Evolutionary conservation across 768 basidiomycete genomes (phyloP).

Genomic region (Amanita polypyramis): DNA sequence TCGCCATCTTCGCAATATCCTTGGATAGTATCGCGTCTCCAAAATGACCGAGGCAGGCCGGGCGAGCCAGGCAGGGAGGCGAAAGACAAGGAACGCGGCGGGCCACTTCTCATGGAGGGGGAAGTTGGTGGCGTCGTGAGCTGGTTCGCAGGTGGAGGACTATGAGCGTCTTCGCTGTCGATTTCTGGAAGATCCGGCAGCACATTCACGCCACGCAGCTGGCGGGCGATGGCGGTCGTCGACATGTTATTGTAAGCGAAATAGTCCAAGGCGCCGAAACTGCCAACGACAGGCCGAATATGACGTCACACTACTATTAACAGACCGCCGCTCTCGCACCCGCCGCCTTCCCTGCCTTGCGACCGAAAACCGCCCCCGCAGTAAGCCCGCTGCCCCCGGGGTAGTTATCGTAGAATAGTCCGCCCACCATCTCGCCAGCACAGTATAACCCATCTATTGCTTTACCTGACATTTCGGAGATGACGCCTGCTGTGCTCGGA

Average conservation of each 20-base stretch:
- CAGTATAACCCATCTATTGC: conserved; percentile 49
- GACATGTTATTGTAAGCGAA: neutral
- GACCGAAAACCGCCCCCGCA: conserved; percentile 56
- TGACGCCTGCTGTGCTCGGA: conserved; percentile 39
- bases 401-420: conserved; percentile 54
- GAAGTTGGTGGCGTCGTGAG: conserved; percentile 27
- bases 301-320: conserved; percentile 12
- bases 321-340: conserved; percentile 15
- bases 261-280: too few relatives aligned
- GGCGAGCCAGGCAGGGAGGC: conserved; percentile 40
- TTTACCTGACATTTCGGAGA: conserved; percentile 28
- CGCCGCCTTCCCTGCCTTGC: conserved; percentile 40
- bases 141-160: neutral
- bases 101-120: conserved; percentile 60
- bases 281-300: too few relatives aligned
- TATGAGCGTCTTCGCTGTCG: too few relatives aligned
- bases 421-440: conserved; percentile 61
- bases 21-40: conserved; percentile 16
- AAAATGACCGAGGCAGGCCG: conserved; percentile 17
- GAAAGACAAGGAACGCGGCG: conserved; percentile 64
- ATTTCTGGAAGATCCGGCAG: neutral
- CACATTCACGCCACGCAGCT: conserved; percentile 6
- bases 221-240: conserved; percentile 2
- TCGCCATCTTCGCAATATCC: conserved; percentile 24
- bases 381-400: conserved; percentile 62